Conservation (phyloP, 495 filamentous ascomycete genomes). For the Penicillium paxilli region DNA sequence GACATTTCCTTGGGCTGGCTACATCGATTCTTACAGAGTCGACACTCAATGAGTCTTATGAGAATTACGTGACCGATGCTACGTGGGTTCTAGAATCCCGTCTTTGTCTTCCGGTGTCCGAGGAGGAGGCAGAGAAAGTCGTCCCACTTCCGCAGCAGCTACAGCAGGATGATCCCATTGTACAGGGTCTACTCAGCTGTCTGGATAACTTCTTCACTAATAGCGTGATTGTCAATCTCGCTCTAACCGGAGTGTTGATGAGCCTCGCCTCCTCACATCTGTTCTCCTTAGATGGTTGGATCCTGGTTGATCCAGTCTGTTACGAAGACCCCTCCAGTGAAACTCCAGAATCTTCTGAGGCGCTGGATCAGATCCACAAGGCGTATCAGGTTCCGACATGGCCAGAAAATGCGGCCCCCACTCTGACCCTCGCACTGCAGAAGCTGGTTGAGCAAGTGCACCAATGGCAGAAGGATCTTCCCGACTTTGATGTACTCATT, state of each 20-base stretch:
- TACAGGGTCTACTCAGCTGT: conserved; percentile 67
- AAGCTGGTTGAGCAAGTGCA: conserved; percentile 64
- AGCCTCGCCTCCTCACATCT: conserved; percentile 81
- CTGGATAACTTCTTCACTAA: conserved; percentile 84
- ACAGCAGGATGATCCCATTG: conserved; percentile 71
- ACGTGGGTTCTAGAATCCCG: conserved; percentile 77
- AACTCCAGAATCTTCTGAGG: conserved; percentile 5
- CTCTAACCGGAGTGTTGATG: conserved; percentile 77
- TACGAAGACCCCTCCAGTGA: conserved; percentile 29
- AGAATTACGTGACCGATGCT: conserved; percentile 79
- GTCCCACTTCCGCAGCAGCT: conserved; percentile 43
- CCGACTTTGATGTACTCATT: conserved; percentile 74
- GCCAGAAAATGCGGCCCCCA: conserved; percentile 35
- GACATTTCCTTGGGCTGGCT: conserved; percentile 70
- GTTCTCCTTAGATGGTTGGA: conserved; percentile 83
- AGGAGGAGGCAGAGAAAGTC: conserved; percentile 26
- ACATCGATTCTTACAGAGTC: conserved; percentile 69
- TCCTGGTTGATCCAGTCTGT: conserved; percentile 69
- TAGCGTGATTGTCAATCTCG: conserved; percentile 84
- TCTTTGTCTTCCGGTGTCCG: conserved; percentile 33
- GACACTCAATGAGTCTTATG: conserved; percentile 76
- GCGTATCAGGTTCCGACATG: conserved; percentile 42
- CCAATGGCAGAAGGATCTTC: conserved; percentile 65
- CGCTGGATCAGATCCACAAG: conserved; percentile 24
- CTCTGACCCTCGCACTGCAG: conserved; percentile 41